phyloP scores from a whole-genome alignment of 805 yeast genomes.

The Sugiyamaella floridensis region DNA sequence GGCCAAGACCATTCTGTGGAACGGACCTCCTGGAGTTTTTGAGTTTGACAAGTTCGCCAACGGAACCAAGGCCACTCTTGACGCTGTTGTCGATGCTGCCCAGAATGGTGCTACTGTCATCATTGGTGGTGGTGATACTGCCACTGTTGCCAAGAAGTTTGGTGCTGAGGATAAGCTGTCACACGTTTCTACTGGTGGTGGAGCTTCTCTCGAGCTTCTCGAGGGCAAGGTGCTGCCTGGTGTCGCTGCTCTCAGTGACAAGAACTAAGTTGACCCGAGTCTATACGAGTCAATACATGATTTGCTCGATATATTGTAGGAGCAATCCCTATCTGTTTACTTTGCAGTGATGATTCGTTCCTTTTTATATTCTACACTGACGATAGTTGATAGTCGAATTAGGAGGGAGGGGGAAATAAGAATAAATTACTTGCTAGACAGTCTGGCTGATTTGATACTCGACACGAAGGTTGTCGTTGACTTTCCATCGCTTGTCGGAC shows the following conservation, averaged over 20 bases:
- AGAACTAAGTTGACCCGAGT: slow-evolving; percentile 22
- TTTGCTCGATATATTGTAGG: no score
- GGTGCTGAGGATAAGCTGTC: slow-evolving; percentile 95
- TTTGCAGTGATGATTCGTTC: no score
- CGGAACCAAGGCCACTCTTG: slow-evolving; percentile 88
- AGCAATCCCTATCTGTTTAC: no score
- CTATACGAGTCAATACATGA: no score
- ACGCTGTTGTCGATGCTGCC: slow-evolving; percentile 80
- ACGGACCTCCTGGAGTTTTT: slow-evolving; percentile 99
- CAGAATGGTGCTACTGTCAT: slow-evolving; percentile 90
- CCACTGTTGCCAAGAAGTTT: slow-evolving; percentile 95
- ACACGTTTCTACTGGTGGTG: slow-evolving; percentile 99
- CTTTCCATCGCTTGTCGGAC: slow-evolving; percentile 24
- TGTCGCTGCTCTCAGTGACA: slow-evolving; percentile 85
- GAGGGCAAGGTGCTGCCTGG: slow-evolving; percentile 99
- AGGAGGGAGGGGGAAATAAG: no score
- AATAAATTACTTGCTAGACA: background rate
- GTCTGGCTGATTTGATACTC: slow-evolving; percentile 6
- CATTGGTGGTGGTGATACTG: slow-evolving; percentile 99
- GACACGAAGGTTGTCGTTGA: slow-evolving; percentile 15
- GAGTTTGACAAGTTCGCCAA: slow-evolving; percentile 88
- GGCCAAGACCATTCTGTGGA: slow-evolving; percentile 99
- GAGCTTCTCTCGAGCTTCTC: slow-evolving; percentile 96
- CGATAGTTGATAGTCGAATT: background rate
- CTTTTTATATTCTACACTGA: background rate